Evolutionary conservation across 768 basidiomycete species (phyloP).

Genomic region (Suillus sp.): DNA sequence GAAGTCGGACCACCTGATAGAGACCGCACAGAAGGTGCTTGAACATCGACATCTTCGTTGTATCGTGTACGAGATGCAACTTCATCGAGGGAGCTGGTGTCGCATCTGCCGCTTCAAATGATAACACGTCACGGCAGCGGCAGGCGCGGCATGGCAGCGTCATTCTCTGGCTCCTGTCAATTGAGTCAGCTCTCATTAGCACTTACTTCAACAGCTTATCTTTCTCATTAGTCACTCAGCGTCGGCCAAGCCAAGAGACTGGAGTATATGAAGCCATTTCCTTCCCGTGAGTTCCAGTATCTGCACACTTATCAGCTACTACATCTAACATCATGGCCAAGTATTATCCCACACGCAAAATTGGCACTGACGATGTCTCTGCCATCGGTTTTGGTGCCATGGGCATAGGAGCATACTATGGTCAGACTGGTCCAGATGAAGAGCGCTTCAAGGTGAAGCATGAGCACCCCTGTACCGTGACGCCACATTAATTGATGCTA

Average conservation of each 20-base stretch:
- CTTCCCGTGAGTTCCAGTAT: not conserved
- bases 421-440: slow-evolving; percentile 50
- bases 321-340: slow-evolving; percentile 14
- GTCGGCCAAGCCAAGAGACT: not conserved
- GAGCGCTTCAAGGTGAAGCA: slow-evolving; percentile 55
- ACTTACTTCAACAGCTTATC: not conserved
- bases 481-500: no score
- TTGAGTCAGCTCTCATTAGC: no score
- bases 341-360: slow-evolving; percentile 42
- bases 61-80: no score
- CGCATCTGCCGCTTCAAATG: no score
- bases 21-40: no score
- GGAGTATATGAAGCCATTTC: not conserved
- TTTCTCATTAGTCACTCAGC: not conserved
- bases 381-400: slow-evolving; percentile 64
- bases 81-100: no score
- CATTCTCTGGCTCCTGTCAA: not conserved
- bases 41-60: no score
- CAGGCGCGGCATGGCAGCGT: no score
- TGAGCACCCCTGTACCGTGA: not conserved
- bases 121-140: no score
- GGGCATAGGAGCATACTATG: slow-evolving; percentile 55
- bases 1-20: no score
- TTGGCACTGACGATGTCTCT: slow-evolving; percentile 48
- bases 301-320: not conserved